Conservation (phyloP, 2,329 filamentous ascomycete genomes). For the Nannizzia gypsea region DNA sequence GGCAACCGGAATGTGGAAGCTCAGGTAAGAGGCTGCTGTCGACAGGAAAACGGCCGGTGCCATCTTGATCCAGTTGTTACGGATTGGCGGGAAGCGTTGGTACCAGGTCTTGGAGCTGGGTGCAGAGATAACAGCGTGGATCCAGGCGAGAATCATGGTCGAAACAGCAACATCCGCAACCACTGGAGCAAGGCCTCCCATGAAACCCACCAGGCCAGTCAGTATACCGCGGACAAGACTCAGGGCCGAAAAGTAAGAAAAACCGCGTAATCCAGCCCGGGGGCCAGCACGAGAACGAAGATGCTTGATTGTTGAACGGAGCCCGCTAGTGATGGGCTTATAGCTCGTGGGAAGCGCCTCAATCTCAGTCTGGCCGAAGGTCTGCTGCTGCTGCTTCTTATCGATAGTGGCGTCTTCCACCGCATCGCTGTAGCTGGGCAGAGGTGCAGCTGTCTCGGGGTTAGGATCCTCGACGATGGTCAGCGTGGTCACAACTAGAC, state of each 20-base stretch:
- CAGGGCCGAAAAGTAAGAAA: conserved; percentile 42
- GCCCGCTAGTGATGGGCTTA: conserved; percentile 50
- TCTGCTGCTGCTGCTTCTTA: conserved; percentile 13
- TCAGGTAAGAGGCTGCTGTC: conserved; percentile 43
- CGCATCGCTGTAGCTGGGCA: conserved; percentile 35
- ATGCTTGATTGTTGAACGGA: conserved; percentile 47
- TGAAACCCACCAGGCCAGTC: conserved; percentile 35
- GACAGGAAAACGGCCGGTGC: conserved; percentile 56
- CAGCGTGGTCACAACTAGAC: conserved; percentile 48
- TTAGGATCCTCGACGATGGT: conserved; percentile 52
- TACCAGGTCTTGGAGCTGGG: conserved; percentile 54
- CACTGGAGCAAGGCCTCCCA: conserved; percentile 41
- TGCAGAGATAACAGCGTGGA: conserved; percentile 70
- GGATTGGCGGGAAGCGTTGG: conserved; percentile 55
- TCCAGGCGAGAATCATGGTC: conserved; percentile 65
- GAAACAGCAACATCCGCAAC: conserved; percentile 51
- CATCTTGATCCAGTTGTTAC: conserved; percentile 52
- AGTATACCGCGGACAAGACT: conserved; percentile 34
- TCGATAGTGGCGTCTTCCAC: conserved; percentile 15
- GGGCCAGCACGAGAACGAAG: conserved; percentile 54
- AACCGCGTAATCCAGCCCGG: conserved; percentile 57
- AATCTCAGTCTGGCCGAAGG: conserved; percentile 31
- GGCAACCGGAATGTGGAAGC: conserved; percentile 37
- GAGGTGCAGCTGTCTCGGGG: conserved; percentile 22
- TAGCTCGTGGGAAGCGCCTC: conserved; percentile 35